Conservation (phyloP, 495 filamentous ascomycete genomes). For the Xeromyces bisporus region DNA sequence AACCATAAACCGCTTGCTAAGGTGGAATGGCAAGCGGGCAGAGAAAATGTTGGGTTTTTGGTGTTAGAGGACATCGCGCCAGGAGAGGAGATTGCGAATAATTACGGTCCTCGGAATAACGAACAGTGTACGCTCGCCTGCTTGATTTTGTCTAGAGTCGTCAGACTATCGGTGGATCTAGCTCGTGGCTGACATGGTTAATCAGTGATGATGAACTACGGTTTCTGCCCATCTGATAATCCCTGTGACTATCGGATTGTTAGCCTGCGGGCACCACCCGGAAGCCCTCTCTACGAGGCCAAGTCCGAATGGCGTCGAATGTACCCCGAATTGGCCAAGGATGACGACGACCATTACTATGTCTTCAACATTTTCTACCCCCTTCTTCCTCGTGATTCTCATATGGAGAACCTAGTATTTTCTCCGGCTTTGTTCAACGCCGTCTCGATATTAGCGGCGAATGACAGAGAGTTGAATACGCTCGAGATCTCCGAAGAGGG, state of each 20-base stretch:
- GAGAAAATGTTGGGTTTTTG: slow-evolving; percentile 28
- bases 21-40: slow-evolving; percentile 43
- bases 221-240: slow-evolving; percentile 44
- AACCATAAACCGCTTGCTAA: slow-evolving; percentile 42
- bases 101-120: slow-evolving; percentile 52
- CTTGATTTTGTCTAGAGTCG: too few species aligned
- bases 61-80: slow-evolving; percentile 27
- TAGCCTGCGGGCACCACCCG: slow-evolving; percentile 23
- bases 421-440: slow-evolving; percentile 29
- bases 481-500: slow-evolving; percentile 17
- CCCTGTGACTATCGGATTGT: slow-evolving; percentile 36
- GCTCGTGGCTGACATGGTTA: not conserved
- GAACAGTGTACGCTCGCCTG: slow-evolving; percentile 45
- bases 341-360: slow-evolving; percentile 28
- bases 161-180: not conserved
- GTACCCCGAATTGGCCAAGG: slow-evolving; percentile 16
- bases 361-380: slow-evolving; percentile 32
- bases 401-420: slow-evolving; percentile 29
- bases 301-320: slow-evolving; percentile 18
- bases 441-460: slow-evolving; percentile 24
- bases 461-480: slow-evolving; percentile 22
- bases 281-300: slow-evolving; percentile 23
- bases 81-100: slow-evolving; percentile 45
- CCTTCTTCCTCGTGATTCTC: slow-evolving; percentile 14
- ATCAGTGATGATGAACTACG: slow-evolving; percentile 49